Percentiles rank a stretch among this genome's conserved stretches.
These are phyloP conservation scores for Emmonsiellopsis sp. DNA, from an alignment of 2,329 filamentous ascomycete genomes.

Conservation along the genomic window DNA sequence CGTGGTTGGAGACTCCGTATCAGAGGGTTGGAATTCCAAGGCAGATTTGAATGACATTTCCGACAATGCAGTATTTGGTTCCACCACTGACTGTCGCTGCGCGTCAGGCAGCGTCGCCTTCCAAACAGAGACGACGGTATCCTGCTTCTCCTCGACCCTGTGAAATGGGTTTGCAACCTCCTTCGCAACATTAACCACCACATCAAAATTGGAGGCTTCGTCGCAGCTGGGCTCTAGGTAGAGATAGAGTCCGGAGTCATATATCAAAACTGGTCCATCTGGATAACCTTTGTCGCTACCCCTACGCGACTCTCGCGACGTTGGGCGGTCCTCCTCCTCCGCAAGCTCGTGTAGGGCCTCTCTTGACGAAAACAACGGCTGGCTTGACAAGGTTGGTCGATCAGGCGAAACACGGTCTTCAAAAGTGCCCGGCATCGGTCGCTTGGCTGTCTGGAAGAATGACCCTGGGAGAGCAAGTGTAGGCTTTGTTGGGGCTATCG, in stretches of 20 bases:
- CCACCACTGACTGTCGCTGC: conserved; percentile 26
- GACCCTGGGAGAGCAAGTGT: conserved; percentile 13
- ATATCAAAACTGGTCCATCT: conserved; percentile 54
- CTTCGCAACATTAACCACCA: conserved; percentile 56
- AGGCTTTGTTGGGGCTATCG: conserved; percentile 35
- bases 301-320: conserved; percentile 47
- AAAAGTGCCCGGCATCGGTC: conserved; percentile 18
- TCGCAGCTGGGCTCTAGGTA: conserved; percentile 54
- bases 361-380: conserved; percentile 14
- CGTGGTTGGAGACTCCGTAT: conserved; percentile 19
- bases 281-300: conserved; percentile 55
- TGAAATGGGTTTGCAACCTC: conserved; percentile 54
- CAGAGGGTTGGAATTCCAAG: conserved; percentile 30
- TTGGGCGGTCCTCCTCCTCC: conserved; percentile 38
- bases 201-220: conserved; percentile 51
- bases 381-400: conserved; percentile 18
- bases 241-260: conserved; percentile 51
- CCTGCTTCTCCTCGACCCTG: conserved; percentile 19
- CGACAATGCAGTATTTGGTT: conserved; percentile 36
- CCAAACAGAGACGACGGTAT: conserved; percentile 34
- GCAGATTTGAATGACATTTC: conserved; percentile 42
- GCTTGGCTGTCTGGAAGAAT: conserved; percentile 22
- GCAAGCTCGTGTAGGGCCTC: conserved; percentile 37
- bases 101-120: conserved; percentile 37
- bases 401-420: conserved; percentile 21